A percentile compares a stretch with the other conserved stretches of the same genome.
Conservation (phyloP, 306 rosid species). For the Ziziphus jujuba region DNA sequence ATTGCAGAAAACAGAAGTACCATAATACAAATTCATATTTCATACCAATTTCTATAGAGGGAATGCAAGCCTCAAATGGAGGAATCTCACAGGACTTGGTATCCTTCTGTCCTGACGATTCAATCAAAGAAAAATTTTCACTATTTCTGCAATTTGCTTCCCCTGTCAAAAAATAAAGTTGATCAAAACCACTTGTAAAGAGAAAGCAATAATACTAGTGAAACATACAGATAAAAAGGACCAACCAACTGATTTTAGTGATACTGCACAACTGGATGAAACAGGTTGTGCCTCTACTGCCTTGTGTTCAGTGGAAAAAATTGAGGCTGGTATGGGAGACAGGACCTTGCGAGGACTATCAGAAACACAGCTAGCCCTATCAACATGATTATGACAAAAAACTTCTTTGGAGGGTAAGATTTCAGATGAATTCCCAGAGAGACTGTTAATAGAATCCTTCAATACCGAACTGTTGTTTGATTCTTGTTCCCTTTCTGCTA, state of each 20-base stretch:
- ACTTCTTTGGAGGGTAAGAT: constrained; percentile 9
- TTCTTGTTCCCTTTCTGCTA: constrained; percentile 14
- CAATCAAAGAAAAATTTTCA: constrained; percentile 26
- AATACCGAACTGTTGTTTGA: constrained; percentile 26
- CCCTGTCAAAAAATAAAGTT: constrained; percentile 22
- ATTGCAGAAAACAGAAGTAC: background rate
- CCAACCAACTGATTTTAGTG: constrained; percentile 52
- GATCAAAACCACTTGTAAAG: constrained; percentile 9
- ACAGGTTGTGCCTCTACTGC: constrained; percentile 22
- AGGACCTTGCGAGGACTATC: constrained; percentile 18
- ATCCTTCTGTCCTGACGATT: constrained; percentile 25
- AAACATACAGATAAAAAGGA: constrained; percentile 23
- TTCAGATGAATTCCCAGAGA: constrained; percentile 26
- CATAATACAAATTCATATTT: background rate
- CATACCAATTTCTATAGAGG: constrained; percentile 28
- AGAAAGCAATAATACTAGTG: constrained; percentile 14
- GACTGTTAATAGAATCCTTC: constrained; percentile 22
- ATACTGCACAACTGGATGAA: constrained; percentile 33
- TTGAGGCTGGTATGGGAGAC: constrained; percentile 25
- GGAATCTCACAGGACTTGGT: constrained; percentile 7
- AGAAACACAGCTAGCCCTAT: constrained; percentile 24
- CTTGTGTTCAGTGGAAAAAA: constrained; percentile 26
- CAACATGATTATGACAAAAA: constrained; percentile 28
- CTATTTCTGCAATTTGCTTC: constrained; percentile 27
- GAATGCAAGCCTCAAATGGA: constrained; percentile 25